Conservation (phyloP, 2,329 filamentous ascomycete genomes). For the Fusarium camptoceras region DNA sequence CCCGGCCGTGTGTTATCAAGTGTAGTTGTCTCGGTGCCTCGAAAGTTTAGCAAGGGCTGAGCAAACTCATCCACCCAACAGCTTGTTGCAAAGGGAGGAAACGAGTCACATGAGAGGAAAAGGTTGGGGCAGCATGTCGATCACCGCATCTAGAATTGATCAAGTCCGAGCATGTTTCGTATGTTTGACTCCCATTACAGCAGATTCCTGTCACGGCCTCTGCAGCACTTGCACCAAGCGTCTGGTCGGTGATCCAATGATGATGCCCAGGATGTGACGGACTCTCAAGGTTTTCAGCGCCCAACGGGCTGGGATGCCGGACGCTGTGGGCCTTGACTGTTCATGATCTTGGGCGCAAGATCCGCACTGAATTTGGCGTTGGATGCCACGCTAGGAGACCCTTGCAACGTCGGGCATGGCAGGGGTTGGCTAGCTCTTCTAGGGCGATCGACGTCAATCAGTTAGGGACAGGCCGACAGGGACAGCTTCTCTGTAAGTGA, state of each 20-base stretch:
- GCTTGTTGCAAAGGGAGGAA: slow-evolving; percentile 15
- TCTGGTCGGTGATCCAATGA: slow-evolving; percentile 3
- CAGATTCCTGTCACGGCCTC: neutral
- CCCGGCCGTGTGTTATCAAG: neutral
- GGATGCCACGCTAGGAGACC: slow-evolving; percentile 28
- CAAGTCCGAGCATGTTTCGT: slow-evolving; percentile 3
- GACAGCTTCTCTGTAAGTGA: slow-evolving; percentile 22
- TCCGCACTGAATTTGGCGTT: slow-evolving; percentile 23
- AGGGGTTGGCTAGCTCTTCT: slow-evolving; percentile 15
- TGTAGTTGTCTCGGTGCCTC: slow-evolving; percentile 26
- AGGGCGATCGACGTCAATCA: slow-evolving; percentile 9
- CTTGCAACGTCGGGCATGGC: slow-evolving; percentile 19
- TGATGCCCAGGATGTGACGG: slow-evolving; percentile 23
- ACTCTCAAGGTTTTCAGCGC: slow-evolving; percentile 20
- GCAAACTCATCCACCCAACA: slow-evolving; percentile 2
- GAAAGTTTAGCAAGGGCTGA: slow-evolving; percentile 17
- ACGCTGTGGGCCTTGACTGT: slow-evolving; percentile 17
- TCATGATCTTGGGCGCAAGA: slow-evolving; percentile 8
- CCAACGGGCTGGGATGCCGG: slow-evolving; percentile 46
- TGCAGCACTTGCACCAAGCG: neutral
- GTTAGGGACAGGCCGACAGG: slow-evolving; percentile 18
- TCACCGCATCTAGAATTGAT: slow-evolving; percentile 39
- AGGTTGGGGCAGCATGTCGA: slow-evolving; percentile 30
- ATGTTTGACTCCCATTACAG: neutral
- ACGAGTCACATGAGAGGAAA: slow-evolving; percentile 40